phyloP scores from a whole-genome alignment of 2,329 filamentous ascomycete genomes.

The Fusarium sp. region DNA sequence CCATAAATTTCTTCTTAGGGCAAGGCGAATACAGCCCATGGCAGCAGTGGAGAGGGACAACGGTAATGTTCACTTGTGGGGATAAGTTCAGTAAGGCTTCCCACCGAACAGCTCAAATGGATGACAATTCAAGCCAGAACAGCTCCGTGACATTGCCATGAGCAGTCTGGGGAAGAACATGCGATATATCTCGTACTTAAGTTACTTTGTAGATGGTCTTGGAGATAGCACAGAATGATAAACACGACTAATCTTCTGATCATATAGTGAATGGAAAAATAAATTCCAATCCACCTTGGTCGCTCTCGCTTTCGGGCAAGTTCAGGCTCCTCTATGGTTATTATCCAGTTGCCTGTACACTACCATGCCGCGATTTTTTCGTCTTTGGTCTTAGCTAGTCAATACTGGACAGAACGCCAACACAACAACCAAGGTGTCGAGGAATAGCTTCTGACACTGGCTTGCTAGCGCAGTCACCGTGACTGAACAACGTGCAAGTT shows the following conservation, averaged over 20 bases:
- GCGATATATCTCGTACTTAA: not conserved
- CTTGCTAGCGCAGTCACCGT: no score
- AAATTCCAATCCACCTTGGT: fast-evolving
- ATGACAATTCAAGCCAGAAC: fast-evolving
- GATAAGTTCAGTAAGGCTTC: no score
- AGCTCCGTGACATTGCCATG: fast-evolving
- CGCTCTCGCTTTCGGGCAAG: not conserved
- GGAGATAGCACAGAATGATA: no score
- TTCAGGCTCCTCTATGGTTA: fast-evolving
- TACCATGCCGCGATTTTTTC: fast-evolving
- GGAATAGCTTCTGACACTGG: not conserved
- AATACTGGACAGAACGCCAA: not conserved
- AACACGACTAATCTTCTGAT: not conserved
- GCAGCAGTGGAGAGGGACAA: fast-evolving
- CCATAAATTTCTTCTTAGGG: not conserved
- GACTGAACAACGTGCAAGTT: not conserved
- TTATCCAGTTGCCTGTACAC: not conserved
- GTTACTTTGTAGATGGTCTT: fast-evolving
- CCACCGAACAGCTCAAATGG: not conserved
- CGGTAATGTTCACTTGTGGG: no score
- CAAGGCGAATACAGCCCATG: not conserved
- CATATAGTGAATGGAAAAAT: not conserved
- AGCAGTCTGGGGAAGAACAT: not conserved
- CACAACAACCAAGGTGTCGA: not conserved
- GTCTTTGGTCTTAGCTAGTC: no score